Evolutionary conservation across 2,329 filamentous ascomycete genomes (phyloP), one percentile per base, ranked within the genome.

Genomic region (Fusarium coffeatum): DNA sequence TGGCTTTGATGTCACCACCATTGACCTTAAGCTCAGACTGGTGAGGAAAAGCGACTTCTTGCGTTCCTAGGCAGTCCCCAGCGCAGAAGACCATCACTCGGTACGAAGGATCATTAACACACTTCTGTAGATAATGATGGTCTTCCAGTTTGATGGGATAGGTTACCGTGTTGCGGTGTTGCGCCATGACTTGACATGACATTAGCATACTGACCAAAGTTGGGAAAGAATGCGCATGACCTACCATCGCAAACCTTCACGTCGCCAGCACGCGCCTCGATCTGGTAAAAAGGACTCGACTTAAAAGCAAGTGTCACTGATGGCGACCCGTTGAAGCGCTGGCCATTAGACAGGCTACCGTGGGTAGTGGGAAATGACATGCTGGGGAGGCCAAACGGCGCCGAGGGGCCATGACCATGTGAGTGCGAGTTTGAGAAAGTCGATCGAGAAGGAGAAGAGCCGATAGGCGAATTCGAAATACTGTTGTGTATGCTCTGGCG

Each of bases 1-100:
- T 99, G n/a, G 92, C 91, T 79, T 95, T 96, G 72, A 98, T 87
- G 60, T 98, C 93, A 34, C 92, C 92, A 12, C 89, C 87, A 74
- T 99, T 99, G 59, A 97, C 89, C 77, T 94, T 95, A 60, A 99
- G 86, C 78, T 99, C 96, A 32, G 96, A 92, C 80, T 98, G 94
- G 73, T 95, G 90, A 3, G 96, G 96, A 71, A 99, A 99, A 1
- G 93, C 84, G 56, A 99, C 90, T 66, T 98, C 93, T 53, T 93
- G 92, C 5, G 83, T 79, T 18, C 87, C 88, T 16, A 85, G 80
- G 18, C 84, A 85, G 59, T 93, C 91, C 2, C 84, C 83, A 6
- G 93, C 90, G 75, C 94, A 97, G 77, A 97, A 97, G 7, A 98
- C 85, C 87, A 98, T 91, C 43, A 97, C 85, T 51, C 90, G 88